Percentiles rank a stretch among this genome's conserved stretches.
Conservation (phyloP, 495 filamentous ascomycete species). For the Rhypophila decipiens region DNA sequence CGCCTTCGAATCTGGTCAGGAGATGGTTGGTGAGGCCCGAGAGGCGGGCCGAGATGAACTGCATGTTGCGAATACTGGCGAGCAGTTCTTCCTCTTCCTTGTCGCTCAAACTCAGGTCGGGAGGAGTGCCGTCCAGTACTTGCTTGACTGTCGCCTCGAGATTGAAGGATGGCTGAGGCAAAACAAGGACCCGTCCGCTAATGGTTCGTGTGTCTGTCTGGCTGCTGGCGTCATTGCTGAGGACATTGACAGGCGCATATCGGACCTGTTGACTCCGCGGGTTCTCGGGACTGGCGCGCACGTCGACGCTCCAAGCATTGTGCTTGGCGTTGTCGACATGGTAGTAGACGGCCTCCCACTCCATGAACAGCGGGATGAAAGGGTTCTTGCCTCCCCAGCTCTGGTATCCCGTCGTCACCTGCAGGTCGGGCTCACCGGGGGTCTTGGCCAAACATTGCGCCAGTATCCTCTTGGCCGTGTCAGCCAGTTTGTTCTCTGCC, state of each 20-base stretch:
- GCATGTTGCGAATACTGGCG: conserved; percentile 12
- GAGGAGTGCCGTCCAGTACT: conserved; percentile 23
- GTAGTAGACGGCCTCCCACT: conserved; percentile 48
- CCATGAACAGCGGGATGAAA: conserved; percentile 44
- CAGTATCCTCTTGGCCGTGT: neutral
- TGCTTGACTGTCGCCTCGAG: conserved; percentile 28
- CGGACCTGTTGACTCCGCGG: neutral
- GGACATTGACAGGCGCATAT: neutral
- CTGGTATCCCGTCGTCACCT: neutral
- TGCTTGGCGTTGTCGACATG: conserved; percentile 29
- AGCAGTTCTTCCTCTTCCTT: conserved; percentile 6
- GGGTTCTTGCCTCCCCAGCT: conserved; percentile 33
- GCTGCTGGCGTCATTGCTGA: conserved; percentile 3
- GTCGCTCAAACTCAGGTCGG: neutral
- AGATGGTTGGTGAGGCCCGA: conserved; percentile 38
- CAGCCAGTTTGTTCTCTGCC: neutral
- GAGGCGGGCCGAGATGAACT: conserved; percentile 35
- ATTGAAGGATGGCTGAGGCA: conserved; percentile 38
- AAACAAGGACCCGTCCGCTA: conserved; percentile 34
- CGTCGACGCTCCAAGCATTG: neutral
- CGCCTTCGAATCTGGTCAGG: conserved; percentile 33
- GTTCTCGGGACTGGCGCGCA: neutral
- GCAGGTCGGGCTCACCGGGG: neutral
- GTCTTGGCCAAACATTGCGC: conserved; percentile 1
- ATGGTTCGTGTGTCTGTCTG: conserved; percentile 24